Evolutionary conservation across 148 eudicot species (phyloP), one percentile per base, ranked within the genome.

Genomic region (Cornus suecica): DNA sequence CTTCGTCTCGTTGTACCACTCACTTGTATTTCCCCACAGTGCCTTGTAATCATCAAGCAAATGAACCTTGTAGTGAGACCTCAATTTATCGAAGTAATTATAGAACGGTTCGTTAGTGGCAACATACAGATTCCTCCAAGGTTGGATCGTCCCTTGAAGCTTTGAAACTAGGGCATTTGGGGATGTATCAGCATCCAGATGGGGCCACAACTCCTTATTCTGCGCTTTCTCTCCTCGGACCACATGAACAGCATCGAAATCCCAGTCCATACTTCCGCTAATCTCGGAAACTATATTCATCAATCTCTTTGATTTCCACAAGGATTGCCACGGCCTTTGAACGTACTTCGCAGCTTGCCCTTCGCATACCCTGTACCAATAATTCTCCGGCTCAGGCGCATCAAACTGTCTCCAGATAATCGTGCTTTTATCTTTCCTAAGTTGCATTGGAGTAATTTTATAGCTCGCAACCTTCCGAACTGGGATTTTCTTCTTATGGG

Each of bases 231-330:
- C 92, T 29, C 97, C 99, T 64, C 99, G 83, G 54, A 95, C 96
- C 72, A 95, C 97, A 74, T 95, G 99, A 70, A 92, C 93, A 0
- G 97, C 91, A 80, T 95, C 99, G 6, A 90, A 92, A 80, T 92
- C 97, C 99, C 99, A 95, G 78, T 95, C 97, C 97, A 95, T 84
- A 42, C 80, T 83, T 42, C 99, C 99, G 71, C 97, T 90, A 70
- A 95, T 95, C 26, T 82, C 99, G 23, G 97, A 83, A 45, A 95
- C 99, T 76, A 95, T 92, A 68, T 92, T 95, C 99, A 95, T 95
- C 54, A 95, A 83, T 82, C 99, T 84, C 93, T 95, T 95, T 31
- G 99, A 95, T 85, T 95, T 95, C 99, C 99, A 95, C 15, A 95
- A 70, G 0, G 97, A 89, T 9, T 90, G 91, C 99, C 99, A 95